Conservation (phyloP, 371 early-diverging fungal species). For the Chytridium lagenaria region DNA sequence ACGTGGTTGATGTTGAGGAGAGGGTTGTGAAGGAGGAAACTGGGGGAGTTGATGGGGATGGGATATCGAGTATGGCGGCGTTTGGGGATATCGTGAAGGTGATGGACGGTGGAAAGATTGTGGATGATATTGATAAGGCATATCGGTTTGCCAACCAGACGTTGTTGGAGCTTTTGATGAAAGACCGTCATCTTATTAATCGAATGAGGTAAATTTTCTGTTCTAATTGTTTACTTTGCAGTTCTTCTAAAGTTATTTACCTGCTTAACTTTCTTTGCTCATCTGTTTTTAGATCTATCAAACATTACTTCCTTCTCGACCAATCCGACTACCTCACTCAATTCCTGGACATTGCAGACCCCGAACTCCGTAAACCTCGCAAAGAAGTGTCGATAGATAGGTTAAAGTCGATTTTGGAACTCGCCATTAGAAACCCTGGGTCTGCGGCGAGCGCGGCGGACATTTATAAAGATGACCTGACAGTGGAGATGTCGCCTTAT, state of each 20-base stretch:
- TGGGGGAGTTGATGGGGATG: slow-evolving; percentile 17
- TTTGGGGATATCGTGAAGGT: slow-evolving; percentile 61
- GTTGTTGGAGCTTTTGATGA: slow-evolving; percentile 70
- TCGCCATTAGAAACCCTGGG: slow-evolving; percentile 85
- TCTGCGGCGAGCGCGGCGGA: slow-evolving; percentile 76
- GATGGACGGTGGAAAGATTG: slow-evolving; percentile 69
- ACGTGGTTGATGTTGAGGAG: slow-evolving; percentile 20
- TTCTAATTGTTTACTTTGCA: background rate
- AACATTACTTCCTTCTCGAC: slow-evolving; percentile 90
- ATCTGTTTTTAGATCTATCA: slow-evolving; percentile 70
- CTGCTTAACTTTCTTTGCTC: background rate
- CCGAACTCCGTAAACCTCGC: slow-evolving; percentile 67
- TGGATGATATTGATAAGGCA: slow-evolving; percentile 75
- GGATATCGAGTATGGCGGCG: slow-evolving; percentile 29
- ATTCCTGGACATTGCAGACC: slow-evolving; percentile 86
- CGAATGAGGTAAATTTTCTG: slow-evolving; percentile 66
- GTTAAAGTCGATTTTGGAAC: slow-evolving; percentile 84
- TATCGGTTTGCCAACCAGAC: slow-evolving; percentile 78
- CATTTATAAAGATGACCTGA: slow-evolving; percentile 85
- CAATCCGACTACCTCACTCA: slow-evolving; percentile 92
- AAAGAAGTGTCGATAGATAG: slow-evolving; percentile 72
- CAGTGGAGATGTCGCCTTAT: slow-evolving; percentile 67
- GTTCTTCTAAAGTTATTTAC: background rate
- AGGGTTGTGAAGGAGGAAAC: background rate
- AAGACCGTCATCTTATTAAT: slow-evolving; percentile 73